phyloP scores from a whole-genome alignment of 305 asterid species.

The Fraxinus xanthoxyloides region DNA sequence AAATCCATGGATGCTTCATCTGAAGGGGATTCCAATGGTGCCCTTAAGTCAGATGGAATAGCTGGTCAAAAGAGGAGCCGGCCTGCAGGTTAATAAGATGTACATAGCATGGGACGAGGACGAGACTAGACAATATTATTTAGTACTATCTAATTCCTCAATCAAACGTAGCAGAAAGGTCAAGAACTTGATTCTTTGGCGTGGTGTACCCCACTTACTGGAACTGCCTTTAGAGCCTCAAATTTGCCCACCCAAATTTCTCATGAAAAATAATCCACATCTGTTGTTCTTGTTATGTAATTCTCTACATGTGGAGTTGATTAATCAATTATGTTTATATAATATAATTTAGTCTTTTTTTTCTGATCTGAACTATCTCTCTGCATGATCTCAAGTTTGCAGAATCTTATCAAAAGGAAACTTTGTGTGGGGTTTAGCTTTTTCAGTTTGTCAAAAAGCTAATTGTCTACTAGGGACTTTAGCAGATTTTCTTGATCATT shows the following conservation, averaged over 20 bases:
- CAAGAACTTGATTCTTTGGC: conserved; percentile 19
- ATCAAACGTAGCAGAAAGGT: background rate
- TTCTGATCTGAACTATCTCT: background rate
- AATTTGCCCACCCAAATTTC: conserved; percentile 16
- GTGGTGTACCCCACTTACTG: conserved; percentile 26
- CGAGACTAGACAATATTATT: background rate
- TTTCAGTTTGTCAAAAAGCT: conserved; percentile 50
- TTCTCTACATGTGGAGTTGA: conserved; percentile 43
- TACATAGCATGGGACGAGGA: background rate
- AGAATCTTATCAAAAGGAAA: conserved; percentile 27
- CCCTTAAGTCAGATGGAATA: conserved; percentile 49
- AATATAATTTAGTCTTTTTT: conserved; percentile 9
- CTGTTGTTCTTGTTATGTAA: conserved; percentile 28
- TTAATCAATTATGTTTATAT: conserved; percentile 37
- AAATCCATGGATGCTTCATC: conserved; percentile 69
- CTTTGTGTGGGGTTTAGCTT: conserved; percentile 32
- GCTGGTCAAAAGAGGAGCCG: conserved; percentile 60
- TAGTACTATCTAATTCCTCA: background rate
- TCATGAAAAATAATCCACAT: conserved; percentile 23
- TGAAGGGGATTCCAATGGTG: conserved; percentile 72
- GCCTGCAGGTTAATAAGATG: conserved; percentile 25
- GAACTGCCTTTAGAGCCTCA: background rate
- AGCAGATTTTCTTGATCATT: conserved; percentile 23
- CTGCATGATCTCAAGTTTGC: background rate
- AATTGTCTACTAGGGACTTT: conserved; percentile 27